phyloP scores from a whole-genome alignment of 306 rosid genomes.

The Rosa multiflora region DNA sequence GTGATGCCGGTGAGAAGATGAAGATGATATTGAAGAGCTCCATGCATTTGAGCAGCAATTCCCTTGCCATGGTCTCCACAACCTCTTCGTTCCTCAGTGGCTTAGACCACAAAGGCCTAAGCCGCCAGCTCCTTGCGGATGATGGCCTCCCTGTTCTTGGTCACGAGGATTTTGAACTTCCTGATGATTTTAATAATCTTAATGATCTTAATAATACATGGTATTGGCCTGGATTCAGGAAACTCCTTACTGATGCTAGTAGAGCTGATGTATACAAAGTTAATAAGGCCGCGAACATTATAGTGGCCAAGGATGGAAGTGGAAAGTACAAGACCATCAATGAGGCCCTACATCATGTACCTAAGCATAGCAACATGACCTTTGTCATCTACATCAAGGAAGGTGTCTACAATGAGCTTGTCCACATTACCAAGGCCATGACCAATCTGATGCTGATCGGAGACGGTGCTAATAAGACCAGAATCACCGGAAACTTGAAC shows the following conservation, averaged over 20 bases:
- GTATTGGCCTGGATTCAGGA: conserved; percentile 32
- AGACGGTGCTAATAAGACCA: conserved; percentile 58
- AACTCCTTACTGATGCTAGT: conserved; percentile 24
- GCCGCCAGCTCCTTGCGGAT: conserved; percentile 34
- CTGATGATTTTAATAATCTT: neutral
- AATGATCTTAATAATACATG: conserved; percentile 24
- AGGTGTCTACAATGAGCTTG: conserved; percentile 60
- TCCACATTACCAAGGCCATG: conserved; percentile 36
- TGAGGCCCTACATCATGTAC: conserved; percentile 49
- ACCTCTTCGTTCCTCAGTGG: conserved; percentile 30
- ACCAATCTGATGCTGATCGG: conserved; percentile 59
- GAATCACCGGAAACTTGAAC: conserved; percentile 61
- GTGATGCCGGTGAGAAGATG: conserved; percentile 49
- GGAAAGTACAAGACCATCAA: conserved; percentile 54
- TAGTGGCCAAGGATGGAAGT: conserved; percentile 70
- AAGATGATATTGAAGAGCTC: conserved; percentile 27
- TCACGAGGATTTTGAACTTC: neutral
- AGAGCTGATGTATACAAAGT: neutral
- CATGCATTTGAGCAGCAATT: conserved; percentile 60
- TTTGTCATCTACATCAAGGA: conserved; percentile 59
- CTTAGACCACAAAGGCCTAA: neutral
- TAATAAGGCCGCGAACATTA: conserved; percentile 24
- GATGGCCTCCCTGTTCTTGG: conserved; percentile 20
- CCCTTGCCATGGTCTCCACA: conserved; percentile 60
- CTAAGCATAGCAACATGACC: conserved; percentile 28